phyloP scores from a whole-genome alignment of 169 alveolate genomes.

The Plasmodium fragile region DNA sequence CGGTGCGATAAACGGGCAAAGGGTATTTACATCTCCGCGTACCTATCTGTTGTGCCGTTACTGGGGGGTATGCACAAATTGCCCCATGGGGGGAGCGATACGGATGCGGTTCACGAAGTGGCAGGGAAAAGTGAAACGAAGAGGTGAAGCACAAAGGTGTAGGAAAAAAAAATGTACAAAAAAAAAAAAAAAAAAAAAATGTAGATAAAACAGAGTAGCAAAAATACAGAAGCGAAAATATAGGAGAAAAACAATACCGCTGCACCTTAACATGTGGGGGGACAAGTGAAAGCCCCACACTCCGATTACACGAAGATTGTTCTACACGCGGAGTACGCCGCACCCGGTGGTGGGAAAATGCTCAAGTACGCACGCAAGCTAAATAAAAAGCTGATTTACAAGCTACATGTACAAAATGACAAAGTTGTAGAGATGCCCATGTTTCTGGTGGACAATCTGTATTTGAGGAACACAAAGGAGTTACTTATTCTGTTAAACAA shows the following conservation, averaged over 20 bases:
- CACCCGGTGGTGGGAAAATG: slow-evolving; percentile 12
- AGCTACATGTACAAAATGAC: slow-evolving; percentile 67
- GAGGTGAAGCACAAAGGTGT: not conserved
- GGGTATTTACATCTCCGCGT: not conserved
- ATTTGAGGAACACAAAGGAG: slow-evolving; percentile 57
- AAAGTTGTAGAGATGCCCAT: slow-evolving; percentile 69
- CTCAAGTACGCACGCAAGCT: slow-evolving; percentile 15
- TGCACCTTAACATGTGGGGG: not conserved
- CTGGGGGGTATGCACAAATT: not conserved
- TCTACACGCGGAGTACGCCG: not conserved
- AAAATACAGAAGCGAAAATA: not conserved
- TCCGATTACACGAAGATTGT: not conserved
- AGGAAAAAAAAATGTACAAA: not conserved
- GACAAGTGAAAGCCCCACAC: not conserved
- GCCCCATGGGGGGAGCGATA: not conserved
- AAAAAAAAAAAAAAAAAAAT: not conserved
- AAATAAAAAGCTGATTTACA: slow-evolving; percentile 58
- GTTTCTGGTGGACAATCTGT: slow-evolving; percentile 58
- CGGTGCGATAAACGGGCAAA: not conserved
- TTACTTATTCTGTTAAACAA: slow-evolving; percentile 19
- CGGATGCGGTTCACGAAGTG: not conserved
- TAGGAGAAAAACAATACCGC: not conserved
- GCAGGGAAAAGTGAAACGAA: not conserved
- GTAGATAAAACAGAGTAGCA: not conserved
- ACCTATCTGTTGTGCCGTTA: not conserved